A percentile compares a stretch with the other conserved stretches of the same genome.
These are phyloP conservation scores for Eucalyptus cloeziana DNA, from an alignment of 345 rosid genomes.

Conservation along the genomic window DNA sequence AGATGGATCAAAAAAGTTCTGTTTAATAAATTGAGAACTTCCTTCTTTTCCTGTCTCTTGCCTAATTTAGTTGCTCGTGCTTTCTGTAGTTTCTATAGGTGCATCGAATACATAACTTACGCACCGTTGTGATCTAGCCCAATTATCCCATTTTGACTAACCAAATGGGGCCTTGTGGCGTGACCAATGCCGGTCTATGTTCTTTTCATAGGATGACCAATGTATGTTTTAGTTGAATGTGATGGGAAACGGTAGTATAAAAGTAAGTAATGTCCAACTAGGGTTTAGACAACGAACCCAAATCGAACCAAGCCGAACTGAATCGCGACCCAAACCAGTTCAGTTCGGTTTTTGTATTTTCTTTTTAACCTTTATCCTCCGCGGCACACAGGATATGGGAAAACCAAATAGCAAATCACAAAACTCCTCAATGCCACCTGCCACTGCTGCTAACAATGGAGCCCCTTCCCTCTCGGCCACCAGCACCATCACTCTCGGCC, in stretches of 20 bases:
- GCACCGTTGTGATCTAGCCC: not conserved
- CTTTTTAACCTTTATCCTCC: not conserved
- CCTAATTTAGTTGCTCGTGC: not conserved
- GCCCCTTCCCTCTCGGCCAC: not conserved
- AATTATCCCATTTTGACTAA: too few relatives aligned
- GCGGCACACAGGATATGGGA: not conserved
- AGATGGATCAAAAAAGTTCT: not conserved
- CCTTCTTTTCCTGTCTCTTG: not conserved
- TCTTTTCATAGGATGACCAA: too few relatives aligned
- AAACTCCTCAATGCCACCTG: not conserved
- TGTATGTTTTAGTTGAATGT: too few relatives aligned
- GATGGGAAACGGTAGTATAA: too few relatives aligned
- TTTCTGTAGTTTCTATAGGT: not conserved
- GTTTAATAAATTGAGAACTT: too few relatives aligned
- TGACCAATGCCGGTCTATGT: too few relatives aligned
- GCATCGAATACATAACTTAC: not conserved
- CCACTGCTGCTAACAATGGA: not conserved
- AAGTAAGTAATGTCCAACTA: too few relatives aligned
- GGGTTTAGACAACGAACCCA: too few relatives aligned
- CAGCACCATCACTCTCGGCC: not conserved
- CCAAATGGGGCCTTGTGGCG: too few relatives aligned
- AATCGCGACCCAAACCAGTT: too few relatives aligned
- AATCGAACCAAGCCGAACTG: fast-evolving
- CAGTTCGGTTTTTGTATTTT: too few relatives aligned
- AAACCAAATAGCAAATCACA: not conserved